Base-by-base conservation (phyloP, 768 basidiomycete species). In the Gymnopilus junonius region DNA sequence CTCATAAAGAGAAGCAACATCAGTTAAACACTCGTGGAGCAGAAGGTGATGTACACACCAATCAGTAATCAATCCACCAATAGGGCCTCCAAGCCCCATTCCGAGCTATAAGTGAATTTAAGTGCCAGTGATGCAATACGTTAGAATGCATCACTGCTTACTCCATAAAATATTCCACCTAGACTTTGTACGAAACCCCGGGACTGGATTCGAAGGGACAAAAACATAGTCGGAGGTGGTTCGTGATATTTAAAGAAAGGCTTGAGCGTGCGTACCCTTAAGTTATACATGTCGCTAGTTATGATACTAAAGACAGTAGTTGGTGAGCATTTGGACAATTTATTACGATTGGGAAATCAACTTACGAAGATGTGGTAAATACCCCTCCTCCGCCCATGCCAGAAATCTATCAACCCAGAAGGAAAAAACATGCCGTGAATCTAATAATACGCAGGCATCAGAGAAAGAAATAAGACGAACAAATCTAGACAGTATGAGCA, bases 371-470 rank as follows among this genome's bases (percentile, higher is more conserved):
- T 8, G 89, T 92, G 11, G 90, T 93, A 59, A 84, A 77, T 11
- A 92, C 77, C 0, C 92, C 92, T 7, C 93, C 92, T 11, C 91
- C 91, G n/a, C 92, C 92, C 63, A 93, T 80, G 15, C 92, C 92
- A 20, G 86, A 82, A 21, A 93, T 71, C 92, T 93, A 29, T 7
- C 42, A 62, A 29, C 45, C 29, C 46, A 23, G 55, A 64, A 25
- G 42, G n/a, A 55, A n/a, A n/a, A n/a, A n/a, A n/a, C n/a, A 43
- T 55, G 31, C 25, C 45, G 17, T n/a, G 27, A 10, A 61, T 27
- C 15, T 20, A 42, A 4, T 34, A 11, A 21, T n/a, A 15, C 23
- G 34, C 17, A 10, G 8, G n/a, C n/a, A n/a, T n/a, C n/a, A n/a
- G n/a, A n/a, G n/a, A n/a, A n/a, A n/a, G n/a, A n/a, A n/a, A n/a